phyloP scores from a whole-genome alignment of 441 rosid species.

The Flueggea neowawraea region DNA sequence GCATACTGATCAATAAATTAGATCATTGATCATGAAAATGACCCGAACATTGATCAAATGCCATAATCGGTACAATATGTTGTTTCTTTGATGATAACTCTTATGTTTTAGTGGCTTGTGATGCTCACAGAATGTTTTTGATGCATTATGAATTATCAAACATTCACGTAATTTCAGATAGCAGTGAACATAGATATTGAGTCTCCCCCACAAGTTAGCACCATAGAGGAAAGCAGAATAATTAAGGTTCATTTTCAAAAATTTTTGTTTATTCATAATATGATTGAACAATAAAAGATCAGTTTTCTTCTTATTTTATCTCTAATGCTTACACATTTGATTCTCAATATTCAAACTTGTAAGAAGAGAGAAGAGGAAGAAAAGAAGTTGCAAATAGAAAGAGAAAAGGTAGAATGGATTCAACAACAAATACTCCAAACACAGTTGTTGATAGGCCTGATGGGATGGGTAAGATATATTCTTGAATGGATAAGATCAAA shows the following conservation, averaged over 20 bases:
- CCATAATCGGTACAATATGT: slow-evolving; percentile 56
- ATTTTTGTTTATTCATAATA: not conserved
- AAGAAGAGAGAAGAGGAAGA: slow-evolving; percentile 50
- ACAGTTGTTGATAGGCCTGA: no score
- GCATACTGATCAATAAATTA: no score
- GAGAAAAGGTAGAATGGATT: slow-evolving; percentile 49
- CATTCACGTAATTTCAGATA: slow-evolving; percentile 32
- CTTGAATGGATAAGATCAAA: no score
- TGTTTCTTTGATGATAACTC: not conserved
- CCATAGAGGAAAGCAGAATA: slow-evolving; percentile 47
- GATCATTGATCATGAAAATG: slow-evolving; percentile 94
- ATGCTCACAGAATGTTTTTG: no score
- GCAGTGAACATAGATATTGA: slow-evolving; percentile 66
- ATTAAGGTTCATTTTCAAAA: slow-evolving; percentile 33
- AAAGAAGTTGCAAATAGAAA: slow-evolving; percentile 42
- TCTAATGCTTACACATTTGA: slow-evolving; percentile 4
- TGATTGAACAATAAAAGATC: not conserved
- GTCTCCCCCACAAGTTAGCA: slow-evolving; percentile 40
- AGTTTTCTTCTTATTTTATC: slow-evolving; percentile 5
- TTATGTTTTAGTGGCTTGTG: no score
- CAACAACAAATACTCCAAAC: no score
- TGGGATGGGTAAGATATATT: no score
- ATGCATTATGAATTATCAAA: no score
- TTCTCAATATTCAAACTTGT: slow-evolving; percentile 43
- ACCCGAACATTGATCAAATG: slow-evolving; percentile 78